Percentiles rank a stretch among this genome's conserved stretches.
Conservation (phyloP, 2,329 filamentous ascomycete genomes). For the Sclerotinia borealis region DNA sequence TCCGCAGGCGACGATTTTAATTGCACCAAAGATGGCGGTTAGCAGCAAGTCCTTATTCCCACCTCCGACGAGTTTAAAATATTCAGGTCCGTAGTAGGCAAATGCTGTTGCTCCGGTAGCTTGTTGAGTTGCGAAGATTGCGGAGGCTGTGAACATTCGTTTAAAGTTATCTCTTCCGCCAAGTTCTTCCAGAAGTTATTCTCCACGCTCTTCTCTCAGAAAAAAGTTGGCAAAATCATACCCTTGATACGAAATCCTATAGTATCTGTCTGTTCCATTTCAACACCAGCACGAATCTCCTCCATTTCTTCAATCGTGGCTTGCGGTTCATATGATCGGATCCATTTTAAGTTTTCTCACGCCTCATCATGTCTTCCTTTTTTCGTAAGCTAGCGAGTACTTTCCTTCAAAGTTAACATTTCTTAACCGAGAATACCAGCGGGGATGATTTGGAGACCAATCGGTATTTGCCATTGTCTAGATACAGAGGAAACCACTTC, state of each 20-base stretch:
- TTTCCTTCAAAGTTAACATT: conserved; percentile 45
- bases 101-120: conserved; percentile 46
- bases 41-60: conserved; percentile 42
- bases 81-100: conserved; percentile 47
- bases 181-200: conserved; percentile 9
- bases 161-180: conserved; percentile 15
- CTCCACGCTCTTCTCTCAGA: not conserved
- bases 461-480: conserved; percentile 45
- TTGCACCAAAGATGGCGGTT: conserved; percentile 47
- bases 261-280: conserved; percentile 40
- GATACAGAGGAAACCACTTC: conserved; percentile 35
- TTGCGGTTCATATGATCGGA: conserved; percentile 41
- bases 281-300: conserved; percentile 41
- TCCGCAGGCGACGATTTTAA: conserved; percentile 45
- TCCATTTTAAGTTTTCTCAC: conserved; percentile 43
- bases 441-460: conserved; percentile 38
- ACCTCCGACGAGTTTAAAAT: conserved; percentile 44
- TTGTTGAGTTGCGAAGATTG: conserved; percentile 31
- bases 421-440: conserved; percentile 42
- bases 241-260: conserved; percentile 33
- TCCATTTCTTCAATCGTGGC: conserved; percentile 36
- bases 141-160: conserved; percentile 22
- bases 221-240: not conserved
- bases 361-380: conserved; percentile 42
- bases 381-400: conserved; percentile 43